A percentile compares a stretch with the other conserved stretches of the same genome.
These are phyloP conservation scores for Pachysandra terminalis DNA, from an alignment of 164 flowering plant genomes.

Conservation along the genomic window DNA sequence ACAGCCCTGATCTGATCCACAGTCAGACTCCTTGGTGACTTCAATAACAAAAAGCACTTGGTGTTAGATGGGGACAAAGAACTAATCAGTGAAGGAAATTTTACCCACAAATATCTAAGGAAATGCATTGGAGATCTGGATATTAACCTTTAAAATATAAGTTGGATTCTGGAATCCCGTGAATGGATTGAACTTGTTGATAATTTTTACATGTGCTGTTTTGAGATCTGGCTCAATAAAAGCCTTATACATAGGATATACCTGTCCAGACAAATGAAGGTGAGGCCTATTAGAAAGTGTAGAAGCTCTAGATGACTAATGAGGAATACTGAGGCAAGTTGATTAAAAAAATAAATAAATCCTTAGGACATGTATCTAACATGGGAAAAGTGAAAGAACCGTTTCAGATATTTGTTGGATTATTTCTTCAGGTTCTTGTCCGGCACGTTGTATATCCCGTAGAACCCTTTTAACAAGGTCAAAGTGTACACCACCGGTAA, in stretches of 20 bases:
- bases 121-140: background rate
- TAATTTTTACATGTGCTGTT: slow-evolving; percentile 90
- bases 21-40: slow-evolving; percentile 63
- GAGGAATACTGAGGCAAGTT: slow-evolving; percentile 1
- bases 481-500: slow-evolving; percentile 95
- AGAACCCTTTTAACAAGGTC: slow-evolving; percentile 96
- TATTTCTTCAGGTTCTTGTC: slow-evolving; percentile 94
- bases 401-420: slow-evolving; percentile 99
- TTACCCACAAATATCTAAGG: background rate
- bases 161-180: slow-evolving; percentile 93
- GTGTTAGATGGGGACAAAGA: slow-evolving; percentile 12
- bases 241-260: slow-evolving; percentile 98
- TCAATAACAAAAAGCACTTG: slow-evolving; percentile 27
- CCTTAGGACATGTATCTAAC: slow-evolving; percentile 16
- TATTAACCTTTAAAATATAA: slow-evolving; percentile 79
- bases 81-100: background rate
- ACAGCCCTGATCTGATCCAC: slow-evolving; percentile 66
- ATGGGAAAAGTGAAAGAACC: slow-evolving; percentile 41
- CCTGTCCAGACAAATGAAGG: slow-evolving; percentile 39
- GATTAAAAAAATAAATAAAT: slow-evolving; percentile 1
- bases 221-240: slow-evolving; percentile 95
- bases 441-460: slow-evolving; percentile 95
- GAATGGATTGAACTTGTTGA: slow-evolving; percentile 94
- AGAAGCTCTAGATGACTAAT: slow-evolving; percentile 2
- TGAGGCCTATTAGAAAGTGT: slow-evolving; percentile 2